Percentiles rank a stretch among this genome's conserved stretches.
Evolutionary conservation across 2,329 filamentous ascomycete species (phyloP).

Genomic region (Cladobotryum mycophilum): DNA sequence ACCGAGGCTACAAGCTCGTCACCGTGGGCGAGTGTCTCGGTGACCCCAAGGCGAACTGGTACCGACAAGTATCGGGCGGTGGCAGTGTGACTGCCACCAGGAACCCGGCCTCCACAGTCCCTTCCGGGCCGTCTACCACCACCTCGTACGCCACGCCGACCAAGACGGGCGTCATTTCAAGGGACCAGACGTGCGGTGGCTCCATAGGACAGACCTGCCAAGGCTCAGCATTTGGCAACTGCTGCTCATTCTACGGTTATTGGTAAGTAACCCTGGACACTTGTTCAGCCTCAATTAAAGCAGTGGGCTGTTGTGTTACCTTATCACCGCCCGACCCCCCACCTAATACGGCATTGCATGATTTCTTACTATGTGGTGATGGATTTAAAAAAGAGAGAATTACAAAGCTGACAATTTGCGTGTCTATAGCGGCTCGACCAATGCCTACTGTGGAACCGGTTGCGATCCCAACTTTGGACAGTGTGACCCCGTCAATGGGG

Average conservation of each 20-base stretch:
- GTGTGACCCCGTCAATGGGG: slow-evolving; percentile 20
- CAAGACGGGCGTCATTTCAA: slow-evolving; percentile 21
- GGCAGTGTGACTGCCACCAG: slow-evolving; percentile 10
- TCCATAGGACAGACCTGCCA: slow-evolving; percentile 29
- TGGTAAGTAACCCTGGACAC: slow-evolving; percentile 24
- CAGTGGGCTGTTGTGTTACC: not conserved
- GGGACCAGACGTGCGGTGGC: slow-evolving; percentile 32
- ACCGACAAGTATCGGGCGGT: slow-evolving; percentile 29
- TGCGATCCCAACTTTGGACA: slow-evolving; percentile 30
- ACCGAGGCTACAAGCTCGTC: slow-evolving; percentile 40
- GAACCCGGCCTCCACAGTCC: slow-evolving; percentile 3
- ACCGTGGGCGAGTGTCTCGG: slow-evolving; percentile 53
- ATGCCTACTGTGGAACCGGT: slow-evolving; percentile 32
- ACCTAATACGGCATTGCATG: not conserved
- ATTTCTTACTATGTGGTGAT: not conserved
- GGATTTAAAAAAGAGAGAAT: too few species aligned
- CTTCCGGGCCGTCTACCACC: slow-evolving; percentile 4
- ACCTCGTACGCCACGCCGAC: slow-evolving; percentile 14
- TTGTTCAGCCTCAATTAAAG: too few species aligned
- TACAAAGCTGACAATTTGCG: not conserved
- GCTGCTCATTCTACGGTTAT: slow-evolving; percentile 36
- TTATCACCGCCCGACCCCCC: not conserved
- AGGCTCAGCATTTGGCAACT: slow-evolving; percentile 30
- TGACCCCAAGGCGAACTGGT: slow-evolving; percentile 47
- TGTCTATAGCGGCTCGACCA: slow-evolving; percentile 24